A percentile compares a stretch with the other conserved stretches of the same genome.
Evolutionary conservation across 306 rosid species (phyloP).

Genomic region (Sesbania bispinosa): DNA sequence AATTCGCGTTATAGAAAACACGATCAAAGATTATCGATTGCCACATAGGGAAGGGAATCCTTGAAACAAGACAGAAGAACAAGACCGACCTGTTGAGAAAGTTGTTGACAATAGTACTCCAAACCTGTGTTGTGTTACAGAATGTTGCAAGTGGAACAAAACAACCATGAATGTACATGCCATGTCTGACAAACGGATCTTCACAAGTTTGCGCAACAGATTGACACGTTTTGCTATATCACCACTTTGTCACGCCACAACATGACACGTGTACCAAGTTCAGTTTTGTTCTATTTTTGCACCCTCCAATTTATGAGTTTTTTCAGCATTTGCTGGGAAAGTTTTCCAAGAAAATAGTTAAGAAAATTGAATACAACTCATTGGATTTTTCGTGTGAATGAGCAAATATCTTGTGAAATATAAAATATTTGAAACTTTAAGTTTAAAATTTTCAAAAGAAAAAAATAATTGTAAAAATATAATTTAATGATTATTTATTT

Average conservation of each 20-base stretch:
- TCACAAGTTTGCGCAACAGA: not conserved
- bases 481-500: no score
- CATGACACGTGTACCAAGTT: constrained; percentile 6
- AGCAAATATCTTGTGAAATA: no score
- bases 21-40: not conserved
- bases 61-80: not conserved
- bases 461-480: no score
- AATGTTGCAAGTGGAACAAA: not conserved
- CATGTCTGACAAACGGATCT: not conserved
- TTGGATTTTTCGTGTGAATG: no score
- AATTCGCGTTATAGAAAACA: no score
- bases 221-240: constrained; percentile 26
- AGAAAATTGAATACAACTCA: no score
- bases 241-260: not conserved
- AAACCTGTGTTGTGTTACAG: not conserved
- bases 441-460: no score
- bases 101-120: not conserved
- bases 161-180: not conserved
- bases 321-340: no score
- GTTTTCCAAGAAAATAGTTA: no score
- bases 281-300: no score
- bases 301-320: no score
- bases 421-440: no score
- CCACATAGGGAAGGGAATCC: not conserved
- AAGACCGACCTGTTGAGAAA: not conserved